Base-by-base conservation (phyloP, 1,284 basidiomycete genomes). In the Dichomitus squalens region DNA sequence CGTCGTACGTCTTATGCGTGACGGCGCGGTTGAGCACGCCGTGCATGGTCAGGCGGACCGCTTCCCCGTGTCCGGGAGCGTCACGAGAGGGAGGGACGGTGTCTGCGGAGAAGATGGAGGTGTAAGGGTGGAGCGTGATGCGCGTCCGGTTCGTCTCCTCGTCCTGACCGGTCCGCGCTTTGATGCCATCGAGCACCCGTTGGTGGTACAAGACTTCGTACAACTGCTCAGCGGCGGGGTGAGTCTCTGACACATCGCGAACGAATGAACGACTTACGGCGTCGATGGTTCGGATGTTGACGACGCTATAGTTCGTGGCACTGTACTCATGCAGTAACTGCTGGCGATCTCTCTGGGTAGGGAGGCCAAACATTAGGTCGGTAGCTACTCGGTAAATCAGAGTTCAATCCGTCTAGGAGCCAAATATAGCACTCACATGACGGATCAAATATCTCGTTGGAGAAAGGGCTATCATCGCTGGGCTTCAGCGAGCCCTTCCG, bases 361-460 rank as follows among this genome's bases (percentile, higher is more conserved):
- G 68, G 14, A 78, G 63, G 29, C 70, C 69, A 66, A 75, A 82
- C 72, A 76, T 67, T 40, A 69, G 61, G 61, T 77, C 73, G 27
- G 76, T 76, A 16, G 74, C 80, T 81, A 56, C 20, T 16, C 11
- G 35, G n/a, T 11, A 27, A 52, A 20, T 34, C 44, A 16, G 49
- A 49, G 33, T n/a, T 18, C 11, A 55, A 3, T 36, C 41, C 7
- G 4, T 38, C 38, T 52, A 38, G 51, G 49, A 5, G 39, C 14
- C 25, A 34, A 41, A 49, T 53, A 38, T 53, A 54, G 40, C 55
- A 73, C 75, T 64, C 67, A 79, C 81, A 69, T 21, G 71, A 73
- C 29, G 84, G 83, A 66, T 84, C 81, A 59, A 85, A 86, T 7
- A 85, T 79, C 63, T 84, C 82, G 61, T 86, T 86, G 14, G 81